Evolutionary conservation across 1,284 basidiomycete species (phyloP).

Genomic region (Rhodotorula sp.): DNA sequence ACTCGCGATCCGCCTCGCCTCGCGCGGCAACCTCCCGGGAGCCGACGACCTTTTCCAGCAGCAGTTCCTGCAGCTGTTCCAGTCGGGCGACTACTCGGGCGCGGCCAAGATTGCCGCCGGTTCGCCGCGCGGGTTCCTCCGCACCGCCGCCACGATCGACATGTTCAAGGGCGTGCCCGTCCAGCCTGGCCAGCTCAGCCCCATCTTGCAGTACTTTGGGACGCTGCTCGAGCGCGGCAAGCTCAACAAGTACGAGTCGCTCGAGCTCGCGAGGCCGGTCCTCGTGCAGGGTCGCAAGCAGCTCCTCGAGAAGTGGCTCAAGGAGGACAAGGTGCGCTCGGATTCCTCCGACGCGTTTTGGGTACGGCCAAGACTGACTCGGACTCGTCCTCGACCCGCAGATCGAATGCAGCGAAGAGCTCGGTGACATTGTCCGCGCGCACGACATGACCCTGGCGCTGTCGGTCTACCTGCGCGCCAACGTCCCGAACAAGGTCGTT

Average conservation of each 20-base stretch:
- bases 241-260: conserved; percentile 92
- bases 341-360: background rate
- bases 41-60: conserved; percentile 96
- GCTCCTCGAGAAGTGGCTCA: conserved; percentile 97
- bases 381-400: conserved; percentile 46
- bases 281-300: conserved; percentile 96
- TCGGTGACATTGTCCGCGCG: conserved; percentile 92
- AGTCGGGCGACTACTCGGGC: conserved; percentile 83
- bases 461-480: conserved; percentile 96
- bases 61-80: conserved; percentile 92
- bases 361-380: background rate
- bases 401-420: conserved; percentile 97
- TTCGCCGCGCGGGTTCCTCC: conserved; percentile 92
- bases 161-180: conserved; percentile 95
- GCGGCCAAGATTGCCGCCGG: conserved; percentile 99
- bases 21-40: conserved; percentile 93
- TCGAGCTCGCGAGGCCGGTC: conserved; percentile 95
- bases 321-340: conserved; percentile 85
- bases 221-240: conserved; percentile 96
- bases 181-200: conserved; percentile 85
- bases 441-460: conserved; percentile 99
- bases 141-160: conserved; percentile 94
- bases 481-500: conserved; percentile 93
- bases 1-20: conserved; percentile 96
- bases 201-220: conserved; percentile 98